phyloP scores from a whole-genome alignment of 495 filamentous ascomycete genomes.

The Aspergillus indologenus region DNA sequence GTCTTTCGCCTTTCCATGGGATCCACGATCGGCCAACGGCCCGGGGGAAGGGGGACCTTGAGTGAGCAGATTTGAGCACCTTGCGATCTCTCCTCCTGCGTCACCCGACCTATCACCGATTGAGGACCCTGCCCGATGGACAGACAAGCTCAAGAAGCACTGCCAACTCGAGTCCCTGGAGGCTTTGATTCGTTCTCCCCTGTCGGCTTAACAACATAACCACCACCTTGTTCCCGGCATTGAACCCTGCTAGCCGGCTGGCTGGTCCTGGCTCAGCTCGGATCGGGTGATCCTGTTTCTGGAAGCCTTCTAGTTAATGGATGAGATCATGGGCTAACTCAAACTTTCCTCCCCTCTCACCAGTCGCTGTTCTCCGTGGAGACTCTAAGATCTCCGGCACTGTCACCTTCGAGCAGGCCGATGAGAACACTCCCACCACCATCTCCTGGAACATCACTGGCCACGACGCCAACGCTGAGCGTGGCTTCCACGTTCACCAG shows the following conservation, averaged over 20 bases:
- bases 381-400: constrained; percentile 90
- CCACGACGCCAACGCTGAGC: constrained; percentile 90
- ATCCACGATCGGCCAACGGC: constrained; percentile 34
- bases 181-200: constrained; percentile 10
- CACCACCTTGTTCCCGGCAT: neutral
- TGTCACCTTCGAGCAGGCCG: constrained; percentile 89
- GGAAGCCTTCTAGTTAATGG: neutral
- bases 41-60: constrained; percentile 31
- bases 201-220: neutral
- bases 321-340: constrained; percentile 13
- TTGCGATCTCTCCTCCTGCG: constrained; percentile 31
- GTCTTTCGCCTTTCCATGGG: constrained; percentile 13
- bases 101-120: constrained; percentile 34
- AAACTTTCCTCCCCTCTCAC: constrained; percentile 4
- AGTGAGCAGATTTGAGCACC: constrained; percentile 56
- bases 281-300: neutral
- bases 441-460: constrained; percentile 90
- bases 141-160: constrained; percentile 12
- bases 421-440: constrained; percentile 75
- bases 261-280: neutral
- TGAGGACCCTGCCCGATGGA: constrained; percentile 11
- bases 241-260: neutral
- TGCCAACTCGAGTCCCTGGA: neutral
- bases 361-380: constrained; percentile 94
- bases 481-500: constrained; percentile 96